Conservation (phyloP, 257 asterid genomes). For the Solanum lycopersicoides region DNA sequence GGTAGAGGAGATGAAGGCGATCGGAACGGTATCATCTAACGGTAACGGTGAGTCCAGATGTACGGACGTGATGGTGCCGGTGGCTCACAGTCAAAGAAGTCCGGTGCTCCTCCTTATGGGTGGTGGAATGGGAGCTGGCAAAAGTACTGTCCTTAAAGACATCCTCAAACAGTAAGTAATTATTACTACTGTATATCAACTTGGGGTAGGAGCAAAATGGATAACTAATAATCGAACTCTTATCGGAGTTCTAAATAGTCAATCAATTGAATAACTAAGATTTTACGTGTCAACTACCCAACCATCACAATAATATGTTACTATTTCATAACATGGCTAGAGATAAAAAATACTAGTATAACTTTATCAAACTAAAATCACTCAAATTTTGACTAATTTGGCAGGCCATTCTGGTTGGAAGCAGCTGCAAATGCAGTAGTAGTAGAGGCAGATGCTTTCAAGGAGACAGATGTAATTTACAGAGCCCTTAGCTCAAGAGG, state of each 20-base stretch:
- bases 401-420: conserved; percentile 76
- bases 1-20: conserved; percentile 82
- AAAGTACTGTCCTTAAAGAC: conserved; percentile 93
- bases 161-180: conserved; percentile 64
- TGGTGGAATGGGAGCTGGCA: conserved; percentile 99
- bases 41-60: conserved; percentile 15
- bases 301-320: background rate
- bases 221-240: too few species aligned
- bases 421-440: conserved; percentile 74
- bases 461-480: conserved; percentile 85
- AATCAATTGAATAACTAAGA: background rate
- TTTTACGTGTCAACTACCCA: too few species aligned
- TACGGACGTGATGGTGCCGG: conserved; percentile 80
- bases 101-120: conserved; percentile 95
- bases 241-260: too few species aligned
- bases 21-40: conserved; percentile 19
- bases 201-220: background rate
- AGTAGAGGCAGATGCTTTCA: conserved; percentile 95
- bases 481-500: conserved; percentile 79
- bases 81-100: conserved; percentile 56
- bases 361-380: background rate
- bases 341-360: background rate
- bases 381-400: background rate
- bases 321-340: background rate
- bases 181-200: background rate